Percentiles rank a stretch among this genome's conserved stretches.
Conservation (phyloP, 768 basidiomycete genomes). For the Leucosporidium yakuticum region DNA sequence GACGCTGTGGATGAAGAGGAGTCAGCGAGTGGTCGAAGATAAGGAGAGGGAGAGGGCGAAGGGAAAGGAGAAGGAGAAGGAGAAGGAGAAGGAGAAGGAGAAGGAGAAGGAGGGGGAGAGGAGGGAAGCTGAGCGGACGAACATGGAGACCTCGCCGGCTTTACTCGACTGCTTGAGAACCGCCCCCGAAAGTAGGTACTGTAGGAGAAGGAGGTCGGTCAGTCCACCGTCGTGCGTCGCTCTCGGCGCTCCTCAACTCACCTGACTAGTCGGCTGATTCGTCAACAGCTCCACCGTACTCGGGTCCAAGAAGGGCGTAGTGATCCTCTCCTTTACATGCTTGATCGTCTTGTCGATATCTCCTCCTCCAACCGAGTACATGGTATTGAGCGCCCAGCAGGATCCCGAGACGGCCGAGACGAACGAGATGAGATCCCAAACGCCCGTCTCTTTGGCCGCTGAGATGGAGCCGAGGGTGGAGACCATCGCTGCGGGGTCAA, state of each 20-base stretch:
- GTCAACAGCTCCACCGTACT: constrained; percentile 39
- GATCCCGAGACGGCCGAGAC: constrained; percentile 39
- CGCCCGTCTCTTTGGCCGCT: constrained; percentile 36
- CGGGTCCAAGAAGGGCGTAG: constrained; percentile 40
- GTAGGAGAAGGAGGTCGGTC: not conserved
- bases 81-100: no score
- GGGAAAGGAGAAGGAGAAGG: no score
- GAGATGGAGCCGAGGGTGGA: constrained; percentile 40
- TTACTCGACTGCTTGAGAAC: constrained; percentile 38
- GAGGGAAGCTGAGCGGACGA: constrained; percentile 13
- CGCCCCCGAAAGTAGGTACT: constrained; percentile 38
- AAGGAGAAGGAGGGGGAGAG: not conserved
- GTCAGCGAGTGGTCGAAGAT: not conserved
- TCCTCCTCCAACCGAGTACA: constrained; percentile 39
- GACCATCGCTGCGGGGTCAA: constrained; percentile 36
- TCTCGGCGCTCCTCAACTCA: not conserved
- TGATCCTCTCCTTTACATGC: constrained; percentile 39
- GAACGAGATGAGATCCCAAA: constrained; percentile 41
- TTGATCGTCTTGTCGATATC: constrained; percentile 24
- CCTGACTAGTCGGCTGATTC: constrained; percentile 37
- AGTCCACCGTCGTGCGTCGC: no score
- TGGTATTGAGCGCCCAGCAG: constrained; percentile 39
- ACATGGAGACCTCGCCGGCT: constrained; percentile 37
- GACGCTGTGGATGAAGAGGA: constrained; percentile 5
- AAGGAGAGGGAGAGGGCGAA: not conserved